Evolutionary conservation across 75 land plant species (phyloP).

Genomic region (Cryptomeria japonica): DNA sequence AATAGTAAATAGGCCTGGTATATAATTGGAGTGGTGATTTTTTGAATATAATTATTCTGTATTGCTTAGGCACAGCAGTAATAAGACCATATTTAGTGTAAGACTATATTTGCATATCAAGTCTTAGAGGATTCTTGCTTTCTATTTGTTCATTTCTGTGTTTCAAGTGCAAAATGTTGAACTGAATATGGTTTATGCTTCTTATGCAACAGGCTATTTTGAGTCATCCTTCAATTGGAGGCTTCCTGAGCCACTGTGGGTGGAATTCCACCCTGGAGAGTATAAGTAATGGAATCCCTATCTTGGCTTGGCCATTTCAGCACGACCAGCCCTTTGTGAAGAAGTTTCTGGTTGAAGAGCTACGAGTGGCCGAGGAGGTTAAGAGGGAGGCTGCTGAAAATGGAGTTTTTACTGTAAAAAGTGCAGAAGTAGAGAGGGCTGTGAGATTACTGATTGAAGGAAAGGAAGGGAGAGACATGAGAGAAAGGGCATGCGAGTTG

Average conservation of each 20-base stretch:
- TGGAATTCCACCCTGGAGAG: constrained; percentile 23
- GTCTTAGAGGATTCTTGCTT: too few species aligned
- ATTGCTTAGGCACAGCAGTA: too few species aligned
- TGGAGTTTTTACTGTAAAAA: background rate
- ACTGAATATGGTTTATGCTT: too few species aligned
- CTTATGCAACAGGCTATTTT: background rate
- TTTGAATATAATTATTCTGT: too few species aligned
- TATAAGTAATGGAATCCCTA: constrained; percentile 6
- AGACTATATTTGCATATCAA: too few species aligned
- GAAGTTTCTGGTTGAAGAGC: background rate
- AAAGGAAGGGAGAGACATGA: too few species aligned
- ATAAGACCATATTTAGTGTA: too few species aligned
- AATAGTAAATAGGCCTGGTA: too few species aligned
- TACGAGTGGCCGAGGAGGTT: too few species aligned
- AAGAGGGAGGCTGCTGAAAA: background rate
- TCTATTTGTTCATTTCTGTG: background rate
- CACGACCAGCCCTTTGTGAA: constrained; percentile 1
- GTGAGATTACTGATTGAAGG: background rate
- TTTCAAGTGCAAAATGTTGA: background rate
- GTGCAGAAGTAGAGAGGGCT: background rate
- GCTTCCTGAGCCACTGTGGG: constrained; percentile 15
- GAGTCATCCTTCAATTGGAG: constrained; percentile 11
- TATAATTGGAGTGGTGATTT: too few species aligned
- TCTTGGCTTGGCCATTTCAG: constrained; percentile 10
- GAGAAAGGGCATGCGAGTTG: background rate